Conservation (phyloP, 345 rosid genomes). For the Ceriops decandra region DNA sequence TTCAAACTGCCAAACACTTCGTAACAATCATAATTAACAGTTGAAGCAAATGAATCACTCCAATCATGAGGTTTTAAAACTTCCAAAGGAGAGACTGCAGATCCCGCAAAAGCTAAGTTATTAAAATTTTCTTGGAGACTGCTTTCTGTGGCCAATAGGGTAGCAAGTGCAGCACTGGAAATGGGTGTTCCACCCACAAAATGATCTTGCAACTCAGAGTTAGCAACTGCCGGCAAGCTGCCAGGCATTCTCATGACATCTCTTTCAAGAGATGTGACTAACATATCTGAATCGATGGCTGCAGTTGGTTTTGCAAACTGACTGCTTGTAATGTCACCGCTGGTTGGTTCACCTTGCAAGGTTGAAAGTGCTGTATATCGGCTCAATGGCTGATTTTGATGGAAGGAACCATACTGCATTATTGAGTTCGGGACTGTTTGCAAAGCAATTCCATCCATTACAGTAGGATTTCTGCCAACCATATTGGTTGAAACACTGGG, state of each 20-base stretch:
- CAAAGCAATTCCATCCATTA: conserved; percentile 29
- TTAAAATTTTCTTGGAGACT: conserved; percentile 37
- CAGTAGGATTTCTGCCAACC: conserved; percentile 30
- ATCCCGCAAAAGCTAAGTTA: conserved; percentile 20
- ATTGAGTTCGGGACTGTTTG: conserved; percentile 23
- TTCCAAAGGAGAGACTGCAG: conserved; percentile 34
- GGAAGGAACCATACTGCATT: conserved; percentile 26
- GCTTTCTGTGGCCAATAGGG: conserved; percentile 32
- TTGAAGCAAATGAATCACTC: conserved; percentile 27
- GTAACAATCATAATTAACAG: conserved; percentile 28
- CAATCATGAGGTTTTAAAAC: conserved; percentile 25
- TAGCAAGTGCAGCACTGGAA: conserved; percentile 32
- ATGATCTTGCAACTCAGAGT: conserved; percentile 34
- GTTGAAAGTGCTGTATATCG: conserved; percentile 27
- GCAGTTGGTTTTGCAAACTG: conserved; percentile 16
- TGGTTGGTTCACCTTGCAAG: conserved; percentile 33
- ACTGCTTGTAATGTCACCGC: conserved; percentile 16
- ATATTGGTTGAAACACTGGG: conserved; percentile 36
- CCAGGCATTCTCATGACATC: conserved; percentile 15
- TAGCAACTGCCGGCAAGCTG: conserved; percentile 12
- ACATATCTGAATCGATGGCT: conserved; percentile 21
- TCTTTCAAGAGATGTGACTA: conserved; percentile 27
- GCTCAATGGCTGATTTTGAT: conserved; percentile 25
- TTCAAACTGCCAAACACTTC: conserved; percentile 31
- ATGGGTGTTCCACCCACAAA: conserved; percentile 32